Evolutionary conservation across 768 basidiomycete genomes (phyloP), one percentile per base, ranked within the genome.

Genomic region (Phaeotremella skinneri): DNA sequence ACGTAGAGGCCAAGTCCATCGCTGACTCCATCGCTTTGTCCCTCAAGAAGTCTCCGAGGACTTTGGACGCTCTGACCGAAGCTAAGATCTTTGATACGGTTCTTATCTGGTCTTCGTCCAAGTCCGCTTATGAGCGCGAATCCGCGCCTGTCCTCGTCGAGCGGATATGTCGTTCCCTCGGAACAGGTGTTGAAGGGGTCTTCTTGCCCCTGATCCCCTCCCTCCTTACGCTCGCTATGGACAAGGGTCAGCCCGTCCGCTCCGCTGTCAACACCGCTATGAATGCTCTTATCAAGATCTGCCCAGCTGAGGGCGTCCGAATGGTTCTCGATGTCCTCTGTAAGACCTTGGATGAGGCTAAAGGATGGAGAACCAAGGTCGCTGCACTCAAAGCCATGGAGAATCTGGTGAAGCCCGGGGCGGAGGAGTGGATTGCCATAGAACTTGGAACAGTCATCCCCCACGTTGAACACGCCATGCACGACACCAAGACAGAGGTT

Each of bases 291-390:
- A 78, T 94, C 60, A 90, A 90, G 72, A 82, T 87, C 45, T 84
- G 85, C 58, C 90, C 92, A 34, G 85, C 91, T 1, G 91, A 96
- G 76, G 84, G 87, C 5, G 90, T 89, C 66, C 81, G 84, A 41
- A 78, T 74, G 62, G 56, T 81, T 25, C 81, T 97, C 26, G 87
- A 87, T 70, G 81, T 81, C 27, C 84, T 93, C 61, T 75, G 79
- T 56, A 60, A 63, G 23, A 63, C 68, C 23, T 75, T 97, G 23
- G 87, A 90, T 55, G 82, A 82, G 49, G 69, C 67, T 41, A 90
- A 90, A 47, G 94, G 96, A 79, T 98, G 94, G 94, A 84, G 87
- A 64, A 85, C 87, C 58, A 97, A 97, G 81, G 87, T 96, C n/a
- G 91, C 89, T 16, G 90, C 86, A 5, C 79, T 98, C 30, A 91